phyloP scores from a whole-genome alignment of 2,329 filamentous ascomycete genomes.

The Fusarium nygamai region DNA sequence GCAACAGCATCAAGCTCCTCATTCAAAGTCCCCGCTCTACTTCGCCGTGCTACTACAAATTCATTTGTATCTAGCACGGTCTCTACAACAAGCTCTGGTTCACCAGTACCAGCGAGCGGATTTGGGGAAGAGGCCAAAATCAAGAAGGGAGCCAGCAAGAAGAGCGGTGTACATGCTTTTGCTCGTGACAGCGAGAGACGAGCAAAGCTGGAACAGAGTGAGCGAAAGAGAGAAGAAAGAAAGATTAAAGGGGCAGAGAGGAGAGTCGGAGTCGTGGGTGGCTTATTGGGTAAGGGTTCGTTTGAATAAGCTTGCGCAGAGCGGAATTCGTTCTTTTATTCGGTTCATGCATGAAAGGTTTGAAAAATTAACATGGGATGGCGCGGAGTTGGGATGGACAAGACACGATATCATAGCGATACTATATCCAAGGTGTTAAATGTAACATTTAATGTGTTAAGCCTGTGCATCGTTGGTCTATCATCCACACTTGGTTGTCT shows the following conservation, averaged over 20 bases:
- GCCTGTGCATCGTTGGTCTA: neutral
- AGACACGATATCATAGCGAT: neutral
- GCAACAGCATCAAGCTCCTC: conserved; percentile 53
- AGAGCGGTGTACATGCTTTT: conserved; percentile 69
- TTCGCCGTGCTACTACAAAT: conserved; percentile 79
- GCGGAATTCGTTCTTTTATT: conserved; percentile 18
- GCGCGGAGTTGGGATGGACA: conserved; percentile 31
- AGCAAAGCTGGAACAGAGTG: conserved; percentile 64
- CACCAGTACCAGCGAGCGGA: conserved; percentile 49
- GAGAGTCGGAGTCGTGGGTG: conserved; percentile 65
- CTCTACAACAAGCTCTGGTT: conserved; percentile 47
- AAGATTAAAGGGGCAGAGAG: conserved; percentile 67
- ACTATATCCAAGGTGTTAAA: conserved; percentile 7
- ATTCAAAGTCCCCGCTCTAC: conserved; percentile 76
- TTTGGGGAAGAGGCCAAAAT: conserved; percentile 64
- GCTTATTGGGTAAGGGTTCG: conserved; percentile 64
- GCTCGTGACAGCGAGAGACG: conserved; percentile 67
- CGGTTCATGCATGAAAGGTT: neutral
- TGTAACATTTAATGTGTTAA: neutral
- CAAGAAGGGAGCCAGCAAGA: conserved; percentile 68
- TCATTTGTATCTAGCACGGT: conserved; percentile 57
- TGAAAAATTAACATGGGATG: neutral
- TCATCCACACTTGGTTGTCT: neutral
- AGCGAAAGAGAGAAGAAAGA: conserved; percentile 67
- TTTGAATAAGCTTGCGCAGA: conserved; percentile 47